Evolutionary conservation across 306 rosid genomes (phyloP).

Genomic region (Vicia villosa): DNA sequence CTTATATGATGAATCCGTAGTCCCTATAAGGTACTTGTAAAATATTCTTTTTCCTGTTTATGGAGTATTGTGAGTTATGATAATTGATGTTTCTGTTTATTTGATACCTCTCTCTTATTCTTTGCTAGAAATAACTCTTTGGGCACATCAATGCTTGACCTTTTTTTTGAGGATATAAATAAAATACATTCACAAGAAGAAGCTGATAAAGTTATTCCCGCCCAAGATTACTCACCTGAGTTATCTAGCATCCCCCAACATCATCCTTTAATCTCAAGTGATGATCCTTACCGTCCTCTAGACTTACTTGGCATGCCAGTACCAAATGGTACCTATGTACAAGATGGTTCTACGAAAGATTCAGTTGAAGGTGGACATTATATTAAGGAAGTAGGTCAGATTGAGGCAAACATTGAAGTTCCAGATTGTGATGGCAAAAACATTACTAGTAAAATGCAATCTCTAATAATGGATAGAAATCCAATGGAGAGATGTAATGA

Average conservation of each 20-base stretch:
- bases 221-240: too few species aligned
- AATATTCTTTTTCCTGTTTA: not conserved
- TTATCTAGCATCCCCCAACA: not conserved
- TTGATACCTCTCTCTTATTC: not conserved
- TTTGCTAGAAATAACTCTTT: conserved; percentile 11
- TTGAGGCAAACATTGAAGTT: not conserved
- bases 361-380: not conserved
- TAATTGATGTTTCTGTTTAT: not conserved
- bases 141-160: conserved; percentile 56
- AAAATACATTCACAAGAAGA: conserved; percentile 45
- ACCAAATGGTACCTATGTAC: too few species aligned
- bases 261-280: not conserved
- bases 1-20: not conserved
- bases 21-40: not conserved
- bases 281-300: not conserved
- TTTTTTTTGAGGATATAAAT: conserved; percentile 49
- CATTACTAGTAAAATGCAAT: not conserved
- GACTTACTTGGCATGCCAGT: not conserved
- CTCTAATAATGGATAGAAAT: conserved; percentile 35
- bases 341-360: not conserved
- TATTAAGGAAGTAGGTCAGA: not conserved
- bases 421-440: not conserved
- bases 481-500: conserved; percentile 42
- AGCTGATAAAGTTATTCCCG: not conserved
- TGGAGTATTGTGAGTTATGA: not conserved